Evolutionary conservation across 108 stramenopile species (phyloP).

Genomic region (Asterionellopsis glacialis): DNA sequence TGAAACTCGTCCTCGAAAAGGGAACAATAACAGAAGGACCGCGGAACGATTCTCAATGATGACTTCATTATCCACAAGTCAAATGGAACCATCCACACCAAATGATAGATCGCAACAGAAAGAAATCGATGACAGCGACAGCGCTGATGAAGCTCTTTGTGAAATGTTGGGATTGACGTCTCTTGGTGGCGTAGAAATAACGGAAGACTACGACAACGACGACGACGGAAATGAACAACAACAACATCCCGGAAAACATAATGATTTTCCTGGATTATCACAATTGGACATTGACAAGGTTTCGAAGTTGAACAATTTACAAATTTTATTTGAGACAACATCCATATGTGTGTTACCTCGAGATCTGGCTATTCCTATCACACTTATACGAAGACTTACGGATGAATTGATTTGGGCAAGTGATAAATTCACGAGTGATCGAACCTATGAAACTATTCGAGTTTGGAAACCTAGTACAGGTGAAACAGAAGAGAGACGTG

Average conservation of each 20-base stretch:
- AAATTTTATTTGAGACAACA: constrained; percentile 10
- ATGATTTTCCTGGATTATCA: neutral
- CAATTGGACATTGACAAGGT: neutral
- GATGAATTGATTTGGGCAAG: constrained; percentile 57
- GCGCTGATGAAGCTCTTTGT: constrained; percentile 49
- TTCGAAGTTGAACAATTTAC: neutral
- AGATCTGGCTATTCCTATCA: constrained; percentile 32
- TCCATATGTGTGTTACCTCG: constrained; percentile 38
- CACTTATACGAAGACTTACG: constrained; percentile 42
- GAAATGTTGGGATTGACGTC: constrained; percentile 59
- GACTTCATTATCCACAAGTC: neutral
- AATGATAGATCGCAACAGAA: neutral
- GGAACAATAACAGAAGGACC: too few species aligned
- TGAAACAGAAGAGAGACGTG: constrained; percentile 26
- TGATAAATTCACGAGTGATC: constrained; percentile 19
- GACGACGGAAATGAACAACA: neutral
- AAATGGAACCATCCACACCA: neutral
- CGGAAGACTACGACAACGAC: constrained; percentile 11
- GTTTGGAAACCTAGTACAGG: constrained; percentile 15
- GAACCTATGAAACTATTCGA: constrained; percentile 45
- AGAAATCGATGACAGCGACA: constrained; percentile 15
- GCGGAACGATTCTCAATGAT: too few species aligned
- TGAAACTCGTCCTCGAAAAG: too few species aligned
- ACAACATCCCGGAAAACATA: neutral
- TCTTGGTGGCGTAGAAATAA: constrained; percentile 9